Base-by-base conservation (phyloP, 106 monocot species). In the Dioscorea alata region DNA sequence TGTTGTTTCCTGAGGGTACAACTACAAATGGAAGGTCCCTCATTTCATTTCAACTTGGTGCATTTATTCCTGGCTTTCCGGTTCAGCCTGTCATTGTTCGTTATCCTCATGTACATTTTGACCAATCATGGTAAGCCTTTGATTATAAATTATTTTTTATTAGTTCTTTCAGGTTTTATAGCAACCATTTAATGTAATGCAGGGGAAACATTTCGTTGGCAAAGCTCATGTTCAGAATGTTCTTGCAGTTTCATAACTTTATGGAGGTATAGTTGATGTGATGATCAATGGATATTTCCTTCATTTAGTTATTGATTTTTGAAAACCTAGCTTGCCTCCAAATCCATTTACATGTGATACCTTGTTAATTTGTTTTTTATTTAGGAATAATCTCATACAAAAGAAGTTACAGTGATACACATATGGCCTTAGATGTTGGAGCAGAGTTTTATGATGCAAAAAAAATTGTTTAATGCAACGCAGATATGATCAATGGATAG, bases 191-290 rank as follows among this genome's bases (percentile, higher is more conserved):
- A 13, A 50, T 51, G 66, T 76, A 23, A 57, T 78, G 71, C 65
- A 97, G 96, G 96, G 96, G 96, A 28, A 49, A 85, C 61, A 74
- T 89, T 69, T 89, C 89, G 50, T 78, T 97, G 77, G 73, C 63
- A 42, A 84, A 78, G 82, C 89, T 97, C 54, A 89, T 97, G 92
- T 84, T 92, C 68, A 97, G 80, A 79, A 97, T 97, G 96, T 92
- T 97, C 82, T 80, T 86, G 61, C 96, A 97, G 66, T 89, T 97
- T 74, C 96, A 97, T 71, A 97, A 97, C 78, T 97, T 89, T 65
- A 92, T 94, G 93, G 86, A 94, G 93, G 93, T 94, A 86, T 23
- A 20, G 9, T 59, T 24, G 23, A 59, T 59, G 12, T 59, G 6
- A 20, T 56, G 10, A 19, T 15, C n/a, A 56, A 56, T 56, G 4